A percentile compares a stretch with the other conserved stretches of the same genome.
phyloP scores from a whole-genome alignment of 768 basidiomycete genomes.

The Mycena floridula region DNA sequence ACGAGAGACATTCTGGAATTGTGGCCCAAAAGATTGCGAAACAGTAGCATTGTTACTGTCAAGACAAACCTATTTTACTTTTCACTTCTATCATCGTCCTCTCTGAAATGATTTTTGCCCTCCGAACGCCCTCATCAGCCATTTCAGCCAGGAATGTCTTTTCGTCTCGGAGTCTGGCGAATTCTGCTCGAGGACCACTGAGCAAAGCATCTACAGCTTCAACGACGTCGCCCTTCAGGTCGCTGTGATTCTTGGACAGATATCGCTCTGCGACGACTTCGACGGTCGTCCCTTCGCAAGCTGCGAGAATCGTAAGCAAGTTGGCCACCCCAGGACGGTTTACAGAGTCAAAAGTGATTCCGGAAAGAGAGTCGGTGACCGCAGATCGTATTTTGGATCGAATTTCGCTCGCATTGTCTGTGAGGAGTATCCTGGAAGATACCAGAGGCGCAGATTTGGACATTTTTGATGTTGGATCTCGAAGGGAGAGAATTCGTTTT shows the following conservation, averaged over 20 bases:
- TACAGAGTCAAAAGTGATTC: conserved; percentile 76
- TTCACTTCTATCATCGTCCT: conserved; percentile 64
- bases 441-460: conserved; percentile 85
- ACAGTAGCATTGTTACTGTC: no score
- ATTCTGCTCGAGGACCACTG: conserved; percentile 63
- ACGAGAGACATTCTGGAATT: no score
- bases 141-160: conserved; percentile 54
- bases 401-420: conserved; percentile 61
- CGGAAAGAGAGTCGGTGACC: conserved; percentile 75
- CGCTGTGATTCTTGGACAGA: conserved; percentile 49
- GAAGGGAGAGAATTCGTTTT: conserved; percentile 79
- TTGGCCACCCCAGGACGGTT: conserved; percentile 62
- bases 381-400: conserved; percentile 68
- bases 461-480: conserved; percentile 86
- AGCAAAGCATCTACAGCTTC: conserved; percentile 68
- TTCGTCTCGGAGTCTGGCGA: conserved; percentile 56
- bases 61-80: neutral
- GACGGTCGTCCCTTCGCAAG: conserved; percentile 34
- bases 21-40: no score
- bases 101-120: conserved; percentile 55
- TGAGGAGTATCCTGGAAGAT: conserved; percentile 80
- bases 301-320: conserved; percentile 50
- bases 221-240: conserved; percentile 68
- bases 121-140: conserved; percentile 55
- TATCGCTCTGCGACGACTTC: conserved; percentile 43